A percentile compares a stretch with the other conserved stretches of the same genome.
Conservation (phyloP, 78 protist genomes). For the Neovahlkampfia damariscottae region DNA sequence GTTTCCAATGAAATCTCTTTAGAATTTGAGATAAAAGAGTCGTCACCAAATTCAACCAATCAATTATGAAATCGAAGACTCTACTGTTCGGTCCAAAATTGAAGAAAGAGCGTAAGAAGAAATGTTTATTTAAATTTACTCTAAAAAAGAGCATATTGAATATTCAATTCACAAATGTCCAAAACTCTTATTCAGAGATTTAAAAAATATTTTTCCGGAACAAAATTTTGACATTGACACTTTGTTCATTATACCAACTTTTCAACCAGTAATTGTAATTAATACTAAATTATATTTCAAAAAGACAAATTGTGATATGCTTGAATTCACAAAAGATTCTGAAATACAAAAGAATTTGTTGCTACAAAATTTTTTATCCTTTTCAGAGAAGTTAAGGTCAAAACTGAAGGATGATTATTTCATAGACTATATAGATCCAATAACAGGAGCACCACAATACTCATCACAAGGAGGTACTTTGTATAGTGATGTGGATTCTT, state of each 20-base stretch:
- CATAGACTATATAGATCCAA: background rate
- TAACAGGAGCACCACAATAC: background rate
- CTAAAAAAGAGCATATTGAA: no score
- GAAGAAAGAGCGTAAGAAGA: no score
- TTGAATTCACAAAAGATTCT: background rate
- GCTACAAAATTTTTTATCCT: background rate
- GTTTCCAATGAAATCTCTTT: no score
- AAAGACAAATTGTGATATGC: background rate
- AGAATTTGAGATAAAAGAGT: no score
- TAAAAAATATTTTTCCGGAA: background rate
- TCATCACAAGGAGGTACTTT: background rate
- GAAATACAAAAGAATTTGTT: background rate
- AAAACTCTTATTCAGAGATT: background rate
- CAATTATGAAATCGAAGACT: no score
- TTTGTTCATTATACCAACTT: background rate
- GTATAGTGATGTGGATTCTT: background rate
- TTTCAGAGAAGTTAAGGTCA: background rate
- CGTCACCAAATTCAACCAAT: no score
- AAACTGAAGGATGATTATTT: background rate
- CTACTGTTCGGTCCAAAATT: no score
- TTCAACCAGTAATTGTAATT: no score
- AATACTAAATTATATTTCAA: no score
- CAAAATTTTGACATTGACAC: background rate
- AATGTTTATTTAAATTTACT: no score
- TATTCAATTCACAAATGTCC: background rate